A percentile compares a stretch with the other conserved stretches of the same genome.
Conservation (phyloP, 768 basidiomycete species). For the Tylopilus balloui region DNA sequence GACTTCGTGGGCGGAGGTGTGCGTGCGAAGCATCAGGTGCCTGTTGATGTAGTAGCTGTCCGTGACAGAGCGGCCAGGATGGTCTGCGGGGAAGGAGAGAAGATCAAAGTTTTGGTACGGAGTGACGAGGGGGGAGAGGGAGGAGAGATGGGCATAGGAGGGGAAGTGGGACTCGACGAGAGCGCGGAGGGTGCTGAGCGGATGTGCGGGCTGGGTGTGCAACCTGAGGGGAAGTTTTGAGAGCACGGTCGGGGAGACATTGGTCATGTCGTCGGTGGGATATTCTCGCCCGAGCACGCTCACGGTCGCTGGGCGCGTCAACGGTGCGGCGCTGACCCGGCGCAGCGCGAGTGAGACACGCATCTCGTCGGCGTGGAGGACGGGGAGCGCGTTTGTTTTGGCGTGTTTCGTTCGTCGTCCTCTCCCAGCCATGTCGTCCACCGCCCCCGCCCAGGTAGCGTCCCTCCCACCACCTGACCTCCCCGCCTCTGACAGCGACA, state of each 20-base stretch:
- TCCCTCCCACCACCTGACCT: neutral
- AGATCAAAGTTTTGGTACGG: conserved; percentile 95
- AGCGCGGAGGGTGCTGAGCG: conserved; percentile 77
- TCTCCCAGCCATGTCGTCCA: conserved; percentile 17
- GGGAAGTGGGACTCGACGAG: conserved; percentile 85
- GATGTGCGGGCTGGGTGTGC: conserved; percentile 75
- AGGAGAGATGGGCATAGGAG: conserved; percentile 65
- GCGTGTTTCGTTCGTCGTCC: conserved; percentile 6
- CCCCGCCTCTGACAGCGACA: conserved; percentile 12
- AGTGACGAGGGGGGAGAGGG: conserved; percentile 85
- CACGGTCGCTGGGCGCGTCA: conserved; percentile 25
- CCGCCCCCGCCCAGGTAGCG: conserved; percentile 22
- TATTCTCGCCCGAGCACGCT: conserved; percentile 64
- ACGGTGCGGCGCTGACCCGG: neutral
- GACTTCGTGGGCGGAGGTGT: conserved; percentile 98
- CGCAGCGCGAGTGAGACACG: conserved; percentile 8
- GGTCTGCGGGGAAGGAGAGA: conserved; percentile 88
- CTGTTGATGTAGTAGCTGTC: conserved; percentile 97
- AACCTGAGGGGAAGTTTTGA: conserved; percentile 74
- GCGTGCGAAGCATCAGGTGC: conserved; percentile 89
- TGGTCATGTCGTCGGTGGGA: conserved; percentile 74
- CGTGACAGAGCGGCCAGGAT: conserved; percentile 84
- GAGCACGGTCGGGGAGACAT: conserved; percentile 81
- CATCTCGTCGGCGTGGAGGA: conserved; percentile 13
- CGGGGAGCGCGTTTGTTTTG: conserved; percentile 19